Evolutionary conservation across 345 rosid species (phyloP).

Genomic region (Anastatica hierochuntica): DNA sequence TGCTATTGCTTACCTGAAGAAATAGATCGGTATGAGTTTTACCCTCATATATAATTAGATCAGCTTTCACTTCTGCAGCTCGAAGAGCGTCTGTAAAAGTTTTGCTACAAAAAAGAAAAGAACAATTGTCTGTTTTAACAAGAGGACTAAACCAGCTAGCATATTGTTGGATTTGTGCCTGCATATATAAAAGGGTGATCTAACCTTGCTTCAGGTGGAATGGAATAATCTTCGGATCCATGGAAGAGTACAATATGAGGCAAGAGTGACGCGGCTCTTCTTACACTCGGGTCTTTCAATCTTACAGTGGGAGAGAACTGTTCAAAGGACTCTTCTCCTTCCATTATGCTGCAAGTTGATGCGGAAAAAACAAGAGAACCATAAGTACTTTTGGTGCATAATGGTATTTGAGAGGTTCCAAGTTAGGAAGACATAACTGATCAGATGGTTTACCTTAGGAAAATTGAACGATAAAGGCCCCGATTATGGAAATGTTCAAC

Average conservation of each 20-base stretch:
- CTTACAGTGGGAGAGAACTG: constrained; percentile 72
- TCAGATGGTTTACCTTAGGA: constrained; percentile 42
- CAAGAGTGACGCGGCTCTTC: constrained; percentile 48
- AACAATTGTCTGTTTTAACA: background rate
- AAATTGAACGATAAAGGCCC: constrained; percentile 78
- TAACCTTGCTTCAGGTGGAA: constrained; percentile 89
- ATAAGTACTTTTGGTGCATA: too few relatives aligned
- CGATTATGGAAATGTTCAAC: constrained; percentile 75
- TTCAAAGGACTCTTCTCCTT: constrained; percentile 75
- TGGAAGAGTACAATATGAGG: constrained; percentile 75
- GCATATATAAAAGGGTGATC: constrained; percentile 3
- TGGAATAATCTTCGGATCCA: constrained; percentile 77
- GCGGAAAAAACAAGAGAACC: too few relatives aligned
- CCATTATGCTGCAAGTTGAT: constrained; percentile 67
- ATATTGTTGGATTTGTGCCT: background rate
- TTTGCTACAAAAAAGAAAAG: constrained; percentile 39
- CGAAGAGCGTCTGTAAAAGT: constrained; percentile 49
- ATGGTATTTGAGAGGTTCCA: background rate
- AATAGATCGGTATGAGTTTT: constrained; percentile 91
- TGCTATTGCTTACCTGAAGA: constrained; percentile 55
- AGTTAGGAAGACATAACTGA: background rate
- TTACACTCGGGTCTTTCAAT: constrained; percentile 44
- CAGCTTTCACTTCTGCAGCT: constrained; percentile 49
- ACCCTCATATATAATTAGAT: constrained; percentile 52
- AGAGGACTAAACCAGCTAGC: background rate